Base-by-base conservation (phyloP, 495 filamentous ascomycete species). In the Penicillium pulvis region DNA sequence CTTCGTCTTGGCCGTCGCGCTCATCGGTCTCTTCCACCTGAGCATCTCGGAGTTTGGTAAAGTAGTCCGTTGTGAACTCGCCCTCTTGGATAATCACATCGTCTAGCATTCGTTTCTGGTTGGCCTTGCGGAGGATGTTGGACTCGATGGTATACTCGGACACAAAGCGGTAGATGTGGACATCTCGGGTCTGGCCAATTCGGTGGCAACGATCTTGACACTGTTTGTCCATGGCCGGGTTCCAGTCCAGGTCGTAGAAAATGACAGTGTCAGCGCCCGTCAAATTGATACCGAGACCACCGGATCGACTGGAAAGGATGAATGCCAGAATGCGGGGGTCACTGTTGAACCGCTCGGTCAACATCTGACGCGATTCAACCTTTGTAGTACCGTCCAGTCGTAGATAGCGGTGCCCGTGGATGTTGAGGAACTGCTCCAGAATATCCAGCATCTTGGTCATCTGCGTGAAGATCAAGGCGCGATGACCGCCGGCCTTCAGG, bases 171-270 rank as follows among this genome's bases (percentile, higher is more conserved):
- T 97, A 99, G 65, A 99, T 97, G 67, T 98, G 93, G 41, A 99
- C 95, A 67, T 99, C 95, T 28, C 95, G 87, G 0, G 95, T 98
- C 73, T 99, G 95, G 3, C 95, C 95, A 65, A 99, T 99, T 52
- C 95, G 92, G 71, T 99, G 95, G 61, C 90, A 93, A 61, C 95
- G 88, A 69, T 99, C 95, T 74, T 98, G 95, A 69, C 95, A 99
- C 72, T 99, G 95, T 67, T 97, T 97, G 73, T 99, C 95, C 95
- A 99, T 99, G 11, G 95, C 95, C 0, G 95, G 95, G 63, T 99
- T 99, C 95, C 95, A 99, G 74, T 99, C 95, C 44, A 97, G 84
- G 71, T 99, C 95, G 75, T 99, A 99, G 76, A 99, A 99, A 66
- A 99, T 98, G 66, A 99, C 95, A 0, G 94, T 96, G 71, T 97